phyloP scores from a whole-genome alignment of 2,329 filamentous ascomycete genomes.

The Alternaria conjuncta region DNA sequence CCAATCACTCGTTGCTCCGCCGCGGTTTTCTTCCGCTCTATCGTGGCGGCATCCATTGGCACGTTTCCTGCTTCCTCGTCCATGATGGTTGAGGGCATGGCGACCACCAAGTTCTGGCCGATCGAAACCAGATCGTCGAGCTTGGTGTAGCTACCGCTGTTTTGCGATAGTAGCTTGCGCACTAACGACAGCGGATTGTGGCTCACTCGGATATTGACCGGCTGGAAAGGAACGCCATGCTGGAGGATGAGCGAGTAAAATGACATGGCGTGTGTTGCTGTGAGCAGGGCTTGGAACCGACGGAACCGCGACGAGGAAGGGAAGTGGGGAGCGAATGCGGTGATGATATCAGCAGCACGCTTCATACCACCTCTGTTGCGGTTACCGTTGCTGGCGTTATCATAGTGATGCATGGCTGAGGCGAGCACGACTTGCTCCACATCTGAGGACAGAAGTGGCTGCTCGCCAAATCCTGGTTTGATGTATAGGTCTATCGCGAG shows the following conservation, averaged over 20 bases:
- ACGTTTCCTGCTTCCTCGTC: slow-evolving; percentile 59
- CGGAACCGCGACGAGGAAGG: slow-evolving; percentile 59
- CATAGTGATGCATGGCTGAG: slow-evolving; percentile 73
- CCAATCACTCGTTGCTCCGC: slow-evolving; percentile 73
- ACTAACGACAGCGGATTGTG: slow-evolving; percentile 76
- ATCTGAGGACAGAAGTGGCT: slow-evolving; percentile 57
- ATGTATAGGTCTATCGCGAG: slow-evolving; percentile 65
- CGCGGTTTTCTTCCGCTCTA: slow-evolving; percentile 45
- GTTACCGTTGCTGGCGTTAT: slow-evolving; percentile 83
- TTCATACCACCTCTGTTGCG: slow-evolving; percentile 77
- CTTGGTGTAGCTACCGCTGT: slow-evolving; percentile 74
- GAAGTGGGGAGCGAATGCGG: slow-evolving; percentile 68
- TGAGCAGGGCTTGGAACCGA: slow-evolving; percentile 69
- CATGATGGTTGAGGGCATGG: slow-evolving; percentile 42
- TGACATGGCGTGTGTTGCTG: slow-evolving; percentile 75
- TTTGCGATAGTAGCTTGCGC: slow-evolving; percentile 76
- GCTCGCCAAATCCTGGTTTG: slow-evolving; percentile 61
- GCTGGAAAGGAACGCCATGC: slow-evolving; percentile 79
- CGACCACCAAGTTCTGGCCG: slow-evolving; percentile 67
- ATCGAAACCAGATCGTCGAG: slow-evolving; percentile 76
- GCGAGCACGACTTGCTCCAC: slow-evolving; percentile 68
- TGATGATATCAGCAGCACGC: slow-evolving; percentile 68
- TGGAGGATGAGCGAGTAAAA: slow-evolving; percentile 80
- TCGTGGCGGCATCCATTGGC: slow-evolving; percentile 23
- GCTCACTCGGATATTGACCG: slow-evolving; percentile 78